Conservation (phyloP, 257 asterid species). For the Plantago elongata region DNA sequence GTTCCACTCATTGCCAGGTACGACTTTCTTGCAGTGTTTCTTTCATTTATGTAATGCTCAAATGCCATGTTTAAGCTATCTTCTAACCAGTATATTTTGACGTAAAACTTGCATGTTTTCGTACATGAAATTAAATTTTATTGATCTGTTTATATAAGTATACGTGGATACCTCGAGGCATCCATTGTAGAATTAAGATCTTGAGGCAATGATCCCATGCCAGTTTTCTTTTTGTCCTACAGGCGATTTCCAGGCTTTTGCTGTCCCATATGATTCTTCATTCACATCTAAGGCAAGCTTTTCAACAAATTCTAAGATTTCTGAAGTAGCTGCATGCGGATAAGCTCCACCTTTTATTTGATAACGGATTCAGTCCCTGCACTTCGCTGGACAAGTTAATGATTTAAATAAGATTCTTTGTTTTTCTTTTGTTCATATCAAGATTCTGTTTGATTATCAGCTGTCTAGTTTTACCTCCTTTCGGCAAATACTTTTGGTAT, state of each 20-base stretch:
- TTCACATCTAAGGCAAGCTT: slow-evolving; percentile 20
- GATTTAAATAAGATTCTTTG: background rate
- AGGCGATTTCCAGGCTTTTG: slow-evolving; percentile 11
- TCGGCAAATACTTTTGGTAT: background rate
- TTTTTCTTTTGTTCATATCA: no score
- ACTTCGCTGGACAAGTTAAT: background rate
- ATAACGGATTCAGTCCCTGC: no score
- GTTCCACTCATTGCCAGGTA: background rate
- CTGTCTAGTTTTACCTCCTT: no score
- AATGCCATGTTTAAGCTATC: no score
- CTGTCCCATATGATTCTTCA: background rate
- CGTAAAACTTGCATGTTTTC: no score
- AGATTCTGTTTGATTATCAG: no score
- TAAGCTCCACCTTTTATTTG: no score
- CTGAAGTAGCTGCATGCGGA: no score
- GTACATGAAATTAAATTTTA: background rate
- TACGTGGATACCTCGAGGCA: no score
- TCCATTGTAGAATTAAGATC: background rate
- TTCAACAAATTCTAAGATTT: background rate
- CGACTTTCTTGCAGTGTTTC: background rate
- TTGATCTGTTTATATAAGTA: no score
- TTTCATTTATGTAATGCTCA: background rate
- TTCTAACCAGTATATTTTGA: background rate
- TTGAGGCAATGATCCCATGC: background rate
- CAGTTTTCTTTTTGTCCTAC: background rate